Evolutionary conservation across 306 rosid species (phyloP), one percentile per base, ranked within the genome.

Genomic region (Boehmeria nivea): DNA sequence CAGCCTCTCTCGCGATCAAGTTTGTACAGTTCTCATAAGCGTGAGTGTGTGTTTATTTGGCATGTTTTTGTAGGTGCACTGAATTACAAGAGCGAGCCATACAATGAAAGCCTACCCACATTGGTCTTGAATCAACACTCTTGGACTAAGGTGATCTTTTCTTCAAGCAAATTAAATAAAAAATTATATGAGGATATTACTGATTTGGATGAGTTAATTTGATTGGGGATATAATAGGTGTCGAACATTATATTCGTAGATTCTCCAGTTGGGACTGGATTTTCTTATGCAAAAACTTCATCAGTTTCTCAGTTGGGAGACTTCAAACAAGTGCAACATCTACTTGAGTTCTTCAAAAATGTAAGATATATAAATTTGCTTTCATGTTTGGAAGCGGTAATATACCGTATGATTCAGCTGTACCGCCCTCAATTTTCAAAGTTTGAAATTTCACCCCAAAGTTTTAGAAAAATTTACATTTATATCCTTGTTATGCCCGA

Each of bases 201-300:
- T 31, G 36, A 15, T 12, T 3, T 24, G n/a, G n/a, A n/a, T n/a
- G n/a, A n/a, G 4, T 12, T 7, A 2, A 20, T 9, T 50, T 12
- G 2, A 13, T 24, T 31, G 36, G 8, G 9, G 8, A 10, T 4
- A 19, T 54, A 21, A 15, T 23, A 70, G 77, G 22, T 66, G 13
- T 60, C 61, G 17, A 76, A 65, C 44, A 31, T 82, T 63, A 67
- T 82, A 23, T 82, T 67, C 66, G 34, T 76, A 28, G 85, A 80
- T 47, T 26, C 67, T 3, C 84, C 84, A 0, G 81, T 78, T 10
- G 84, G 81, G 17, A 63, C 68, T 46, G 81, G 84, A 59, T 78
- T 67, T 59, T 74, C 84, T 3, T 74, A 74, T 40, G 68, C 72
- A 16, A 6, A 21, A 26, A 67, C 60, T 2, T 26, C 50, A 12